phyloP scores from a whole-genome alignment of 495 filamentous ascomycete genomes.

The Podospora pseudoanserina region DNA sequence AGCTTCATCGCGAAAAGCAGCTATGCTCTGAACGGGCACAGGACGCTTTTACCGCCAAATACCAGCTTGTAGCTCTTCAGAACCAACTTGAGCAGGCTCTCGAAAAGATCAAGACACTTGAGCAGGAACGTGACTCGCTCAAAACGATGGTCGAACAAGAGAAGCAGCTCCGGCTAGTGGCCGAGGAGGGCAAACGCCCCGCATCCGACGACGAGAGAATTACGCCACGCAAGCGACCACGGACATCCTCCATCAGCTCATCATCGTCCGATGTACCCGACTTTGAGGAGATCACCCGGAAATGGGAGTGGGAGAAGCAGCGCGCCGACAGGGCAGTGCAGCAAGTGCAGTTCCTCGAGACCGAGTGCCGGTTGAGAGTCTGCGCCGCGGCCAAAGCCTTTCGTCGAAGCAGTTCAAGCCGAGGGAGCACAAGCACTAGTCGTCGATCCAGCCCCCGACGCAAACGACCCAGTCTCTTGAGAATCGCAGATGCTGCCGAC shows the following conservation, averaged over 20 bases:
- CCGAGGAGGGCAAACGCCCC: constrained; percentile 57
- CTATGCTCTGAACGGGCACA: constrained; percentile 57
- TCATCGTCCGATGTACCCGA: constrained; percentile 47
- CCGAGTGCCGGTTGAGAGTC: constrained; percentile 72
- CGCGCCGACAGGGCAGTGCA: constrained; percentile 65
- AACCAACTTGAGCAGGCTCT: constrained; percentile 66
- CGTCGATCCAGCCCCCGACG: constrained; percentile 24
- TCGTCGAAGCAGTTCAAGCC: constrained; percentile 21
- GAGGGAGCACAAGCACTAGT: background rate
- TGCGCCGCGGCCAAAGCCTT: constrained; percentile 54
- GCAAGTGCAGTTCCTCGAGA: constrained; percentile 73
- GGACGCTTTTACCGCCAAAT: constrained; percentile 72
- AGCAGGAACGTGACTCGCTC: constrained; percentile 66
- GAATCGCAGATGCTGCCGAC: constrained; percentile 42
- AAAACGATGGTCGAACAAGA: constrained; percentile 58
- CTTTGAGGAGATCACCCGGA: constrained; percentile 57
- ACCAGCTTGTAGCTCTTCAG: constrained; percentile 67
- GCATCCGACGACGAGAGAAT: constrained; percentile 41
- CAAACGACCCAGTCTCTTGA: constrained; percentile 28
- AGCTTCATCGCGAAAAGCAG: constrained; percentile 52
- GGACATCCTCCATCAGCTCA: constrained; percentile 37
- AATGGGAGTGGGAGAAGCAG: constrained; percentile 62
- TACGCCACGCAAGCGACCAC: constrained; percentile 36
- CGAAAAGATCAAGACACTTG: constrained; percentile 59
- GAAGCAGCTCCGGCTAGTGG: constrained; percentile 56